Evolutionary conservation across 805 yeast genomes (phyloP), one percentile per base, ranked within the genome.

Genomic region (Candida tammaniensis): DNA sequence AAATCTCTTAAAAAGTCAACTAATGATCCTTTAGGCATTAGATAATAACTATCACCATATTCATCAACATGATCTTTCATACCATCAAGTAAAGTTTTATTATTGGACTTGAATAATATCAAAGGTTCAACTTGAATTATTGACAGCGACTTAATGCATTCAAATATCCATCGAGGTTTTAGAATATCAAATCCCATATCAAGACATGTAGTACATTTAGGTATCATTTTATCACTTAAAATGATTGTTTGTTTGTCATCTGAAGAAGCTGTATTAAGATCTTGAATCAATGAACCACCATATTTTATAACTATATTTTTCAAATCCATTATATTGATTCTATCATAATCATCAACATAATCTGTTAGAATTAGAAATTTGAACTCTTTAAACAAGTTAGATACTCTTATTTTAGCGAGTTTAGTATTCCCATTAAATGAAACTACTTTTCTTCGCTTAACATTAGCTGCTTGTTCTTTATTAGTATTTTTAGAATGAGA

Each of bases 121-220:
- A 54, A 49, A 0, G 86, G 83, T 44, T 85, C 95, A 5, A 83
- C 44, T 2, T 68, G 70, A 0, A 86, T 54, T 2, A 78, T 29
- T 2, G 46, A 33, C 1, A 54, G 47, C 10, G 61, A 52, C 12
- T 54, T 48, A 2, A 85, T 59, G 46, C 93, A 78, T 44, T 85
- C 89, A 28, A 77, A 63, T 5, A 86, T 52, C 95, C 96, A 91
- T 19, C 59, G 53, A 1, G 94, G 87, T 33, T 58, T 68, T 6
- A 87, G 51, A 0, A 91, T 64, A 47, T 81, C 85, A 45, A 70
- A 74, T 0, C 83, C 83, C 12, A 52, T 49, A 2, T 45, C 33
- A 8, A 50, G 35, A 43, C 57, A 60, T 4, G 42, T 33, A 26
- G 49, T 36, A 12, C 58, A 42, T 5, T 52, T 43, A 4, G 70